Evolutionary conservation across 192 early-diverging fungal genomes (phyloP), one percentile per base, ranked within the genome.

Genomic region (Mortierella hygrophila): DNA sequence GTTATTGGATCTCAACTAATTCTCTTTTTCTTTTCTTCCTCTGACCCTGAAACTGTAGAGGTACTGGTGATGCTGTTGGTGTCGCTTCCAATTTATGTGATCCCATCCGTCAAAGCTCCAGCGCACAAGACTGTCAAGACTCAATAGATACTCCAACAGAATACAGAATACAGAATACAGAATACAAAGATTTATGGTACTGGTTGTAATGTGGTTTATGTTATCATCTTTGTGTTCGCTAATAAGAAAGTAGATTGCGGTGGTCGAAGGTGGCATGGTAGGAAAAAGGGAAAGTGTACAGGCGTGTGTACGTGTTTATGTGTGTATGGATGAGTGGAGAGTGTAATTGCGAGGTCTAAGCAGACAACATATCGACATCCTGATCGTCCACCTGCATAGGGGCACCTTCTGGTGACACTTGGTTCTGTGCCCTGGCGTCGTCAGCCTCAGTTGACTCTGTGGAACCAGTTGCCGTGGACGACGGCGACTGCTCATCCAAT

Each of bases 81-180:
- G 4, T 77, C 76, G 16, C 41, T 77, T 11, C 76, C 76, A 11
- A 77, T 77, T 46, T 77, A 46, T 35, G 46, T 77, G 21, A 37
- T 77, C 29, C 76, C 76, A 16, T 44, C 60, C 23, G 76, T 68
- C 46, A 57, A 52, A 20, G 37, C 76, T 70, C 57, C 55, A 41
- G 32, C 15, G 6, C 74, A 78, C 41, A 47, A 47, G 65, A 42
- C 76, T 6, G 38, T 77, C n/a, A 77, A 77, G 65, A 63, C 21
- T 5, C 76, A 68, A 69, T 77, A 47, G 46, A 38, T 3, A 35
- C 8, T 0, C 42, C 47, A 52, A 15, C 18, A 16, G 15, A 20
- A 2, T 20, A 52, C 26, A 65, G 26, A 32, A 11, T 10, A 10
- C 26, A 32, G 11, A 29, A 65, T 40, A 63, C 21, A 63, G 29